A percentile compares a stretch with the other conserved stretches of the same genome.
Conservation (phyloP, 2,329 filamentous ascomycete species). For the Paraphaeosphaeria sporulosa region DNA sequence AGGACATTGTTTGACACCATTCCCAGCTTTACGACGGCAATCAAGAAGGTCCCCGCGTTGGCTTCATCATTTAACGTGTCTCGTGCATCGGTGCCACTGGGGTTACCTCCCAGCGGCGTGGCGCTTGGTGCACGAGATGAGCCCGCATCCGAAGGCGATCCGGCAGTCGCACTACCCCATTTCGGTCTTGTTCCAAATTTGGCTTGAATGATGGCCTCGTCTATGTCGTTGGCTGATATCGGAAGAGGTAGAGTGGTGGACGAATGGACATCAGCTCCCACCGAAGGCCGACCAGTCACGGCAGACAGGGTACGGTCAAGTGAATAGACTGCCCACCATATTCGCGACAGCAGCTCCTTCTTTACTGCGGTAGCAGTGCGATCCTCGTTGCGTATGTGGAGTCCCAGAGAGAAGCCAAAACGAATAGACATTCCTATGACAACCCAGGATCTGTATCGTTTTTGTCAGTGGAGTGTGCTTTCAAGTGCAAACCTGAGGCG, state of each 20-base stretch:
- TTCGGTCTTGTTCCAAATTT: slow-evolving; percentile 17
- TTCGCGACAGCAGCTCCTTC: slow-evolving; percentile 44
- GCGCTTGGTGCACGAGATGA: neutral
- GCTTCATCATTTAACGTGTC: slow-evolving; percentile 18
- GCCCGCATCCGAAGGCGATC: neutral
- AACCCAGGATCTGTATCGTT: slow-evolving; percentile 43
- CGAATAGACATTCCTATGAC: slow-evolving; percentile 47
- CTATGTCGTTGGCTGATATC: slow-evolving; percentile 33
- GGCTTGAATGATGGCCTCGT: slow-evolving; percentile 26
- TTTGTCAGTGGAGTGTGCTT: neutral
- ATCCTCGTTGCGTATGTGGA: slow-evolving; percentile 48
- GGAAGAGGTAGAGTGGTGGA: slow-evolving; percentile 44
- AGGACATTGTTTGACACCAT: slow-evolving; percentile 42
- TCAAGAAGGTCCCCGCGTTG: slow-evolving; percentile 33
- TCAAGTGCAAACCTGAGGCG: neutral
- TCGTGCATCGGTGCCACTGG: neutral
- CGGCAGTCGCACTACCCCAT: neutral
- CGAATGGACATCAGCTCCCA: slow-evolving; percentile 36
- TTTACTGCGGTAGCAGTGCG: slow-evolving; percentile 27
- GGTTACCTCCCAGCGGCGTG: neutral
- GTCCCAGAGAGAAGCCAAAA: slow-evolving; percentile 44
- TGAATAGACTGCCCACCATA: slow-evolving; percentile 52
- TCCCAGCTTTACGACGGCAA: slow-evolving; percentile 28
- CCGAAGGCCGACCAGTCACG: slow-evolving; percentile 49
- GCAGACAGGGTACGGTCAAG: slow-evolving; percentile 46